Evolutionary conservation across 345 rosid species (phyloP).

Genomic region (Syzygium grande): DNA sequence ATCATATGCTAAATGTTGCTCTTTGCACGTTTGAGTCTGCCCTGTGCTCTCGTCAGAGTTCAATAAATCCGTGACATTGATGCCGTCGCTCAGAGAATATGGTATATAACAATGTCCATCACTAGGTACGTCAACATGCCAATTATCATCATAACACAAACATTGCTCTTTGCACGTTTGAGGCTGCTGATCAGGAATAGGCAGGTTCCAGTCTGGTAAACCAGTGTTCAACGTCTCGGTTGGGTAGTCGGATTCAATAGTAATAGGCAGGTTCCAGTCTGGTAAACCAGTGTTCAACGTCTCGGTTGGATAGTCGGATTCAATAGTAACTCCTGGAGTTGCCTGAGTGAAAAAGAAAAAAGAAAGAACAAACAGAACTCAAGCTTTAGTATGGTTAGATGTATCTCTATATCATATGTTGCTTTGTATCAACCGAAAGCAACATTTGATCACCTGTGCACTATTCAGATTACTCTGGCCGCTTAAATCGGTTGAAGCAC

Average conservation of each 20-base stretch:
- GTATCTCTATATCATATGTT: background rate
- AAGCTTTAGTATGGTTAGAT: background rate
- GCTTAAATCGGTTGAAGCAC: background rate
- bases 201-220: background rate
- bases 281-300: background rate
- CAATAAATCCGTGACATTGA: background rate
- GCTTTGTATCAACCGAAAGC: background rate
- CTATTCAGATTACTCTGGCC: background rate
- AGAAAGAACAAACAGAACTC: background rate
- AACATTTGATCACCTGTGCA: background rate
- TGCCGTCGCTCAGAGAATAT: background rate
- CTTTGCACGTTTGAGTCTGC: background rate
- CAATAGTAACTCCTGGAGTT: background rate
- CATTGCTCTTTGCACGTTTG: background rate
- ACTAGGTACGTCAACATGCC: background rate
- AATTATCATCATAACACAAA: background rate
- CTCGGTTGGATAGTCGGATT: background rate
- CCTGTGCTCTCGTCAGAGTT: background rate
- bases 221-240: background rate
- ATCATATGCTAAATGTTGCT: background rate
- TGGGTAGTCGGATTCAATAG: background rate
- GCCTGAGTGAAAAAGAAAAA: background rate
- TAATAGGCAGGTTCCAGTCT: background rate
- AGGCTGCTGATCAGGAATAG: background rate
- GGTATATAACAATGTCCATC: background rate